Evolutionary conservation across 129 eudicot species (phyloP).

Genomic region (Artemisia annua): DNA sequence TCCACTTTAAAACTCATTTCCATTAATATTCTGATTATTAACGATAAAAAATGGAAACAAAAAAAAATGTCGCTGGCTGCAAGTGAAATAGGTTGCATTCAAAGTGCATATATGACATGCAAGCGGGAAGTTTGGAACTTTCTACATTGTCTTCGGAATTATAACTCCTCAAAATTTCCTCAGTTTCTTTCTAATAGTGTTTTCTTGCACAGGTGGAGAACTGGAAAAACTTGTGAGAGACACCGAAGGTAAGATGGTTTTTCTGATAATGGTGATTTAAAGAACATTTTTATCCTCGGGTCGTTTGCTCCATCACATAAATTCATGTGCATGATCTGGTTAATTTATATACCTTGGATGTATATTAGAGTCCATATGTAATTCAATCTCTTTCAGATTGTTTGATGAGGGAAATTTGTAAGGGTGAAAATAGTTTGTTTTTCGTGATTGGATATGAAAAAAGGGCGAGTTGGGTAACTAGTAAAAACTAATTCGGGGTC

Average conservation of each 20-base stretch:
- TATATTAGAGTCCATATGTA: no score
- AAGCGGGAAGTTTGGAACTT: background rate
- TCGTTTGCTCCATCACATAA: background rate
- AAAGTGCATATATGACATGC: background rate
- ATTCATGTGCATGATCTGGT: background rate
- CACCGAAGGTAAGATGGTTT: conserved; percentile 71
- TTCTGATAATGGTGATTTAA: conserved; percentile 6
- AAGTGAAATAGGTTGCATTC: background rate
- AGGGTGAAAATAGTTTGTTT: no score
- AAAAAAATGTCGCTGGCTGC: background rate
- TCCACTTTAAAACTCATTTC: conserved; percentile 1
- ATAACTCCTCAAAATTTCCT: no score
- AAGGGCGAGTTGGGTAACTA: no score
- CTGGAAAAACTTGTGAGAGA: conserved; percentile 76
- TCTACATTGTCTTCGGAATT: background rate
- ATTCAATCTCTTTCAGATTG: no score
- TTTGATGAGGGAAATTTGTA: no score
- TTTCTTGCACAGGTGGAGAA: conserved; percentile 70
- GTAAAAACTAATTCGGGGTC: no score
- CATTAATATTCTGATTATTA: background rate
- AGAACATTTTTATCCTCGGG: background rate
- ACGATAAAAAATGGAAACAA: background rate
- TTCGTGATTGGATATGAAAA: no score
- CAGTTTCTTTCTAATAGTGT: conserved; percentile 13
- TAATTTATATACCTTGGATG: background rate